A percentile compares a stretch with the other conserved stretches of the same genome.
phyloP scores from a whole-genome alignment of 1,284 basidiomycete genomes.

The Abortiporus biennis region DNA sequence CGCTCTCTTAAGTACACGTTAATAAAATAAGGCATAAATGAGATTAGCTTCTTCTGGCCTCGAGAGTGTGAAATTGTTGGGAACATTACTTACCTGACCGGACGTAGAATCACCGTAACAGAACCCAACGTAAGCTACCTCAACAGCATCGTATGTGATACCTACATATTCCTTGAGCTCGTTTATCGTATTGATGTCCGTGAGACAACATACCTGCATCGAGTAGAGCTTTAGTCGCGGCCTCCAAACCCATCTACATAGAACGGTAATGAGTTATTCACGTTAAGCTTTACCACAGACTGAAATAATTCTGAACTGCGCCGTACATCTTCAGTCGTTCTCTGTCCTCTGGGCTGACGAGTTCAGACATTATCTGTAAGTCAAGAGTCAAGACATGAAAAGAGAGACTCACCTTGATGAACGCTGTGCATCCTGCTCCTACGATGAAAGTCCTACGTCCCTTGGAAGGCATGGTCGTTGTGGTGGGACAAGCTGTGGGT shows the following conservation, averaged over 20 bases:
- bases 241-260: constrained; percentile 72
- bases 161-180: constrained; percentile 29
- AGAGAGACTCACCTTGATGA: constrained; percentile 62
- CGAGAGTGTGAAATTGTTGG: too few relatives aligned
- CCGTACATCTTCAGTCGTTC: constrained; percentile 62
- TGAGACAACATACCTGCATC: constrained; percentile 57
- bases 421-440: constrained; percentile 76
- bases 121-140: constrained; percentile 78
- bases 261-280: neutral
- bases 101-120: constrained; percentile 77
- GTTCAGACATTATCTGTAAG: constrained; percentile 1
- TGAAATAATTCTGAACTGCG: neutral
- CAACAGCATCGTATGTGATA: constrained; percentile 73
- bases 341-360: constrained; percentile 51
- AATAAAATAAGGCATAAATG: neutral
- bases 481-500: too few relatives aligned
- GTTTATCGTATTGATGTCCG: neutral
- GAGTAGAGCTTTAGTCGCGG: constrained; percentile 77
- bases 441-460: constrained; percentile 62
- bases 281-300: neutral
- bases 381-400: neutral
- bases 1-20: constrained; percentile 63
- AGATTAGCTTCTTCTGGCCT: neutral
- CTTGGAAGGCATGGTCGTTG: constrained; percentile 20
- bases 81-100: constrained; percentile 58